Base-by-base conservation (phyloP, 345 rosid genomes). In the Pistacia atlantica region DNA sequence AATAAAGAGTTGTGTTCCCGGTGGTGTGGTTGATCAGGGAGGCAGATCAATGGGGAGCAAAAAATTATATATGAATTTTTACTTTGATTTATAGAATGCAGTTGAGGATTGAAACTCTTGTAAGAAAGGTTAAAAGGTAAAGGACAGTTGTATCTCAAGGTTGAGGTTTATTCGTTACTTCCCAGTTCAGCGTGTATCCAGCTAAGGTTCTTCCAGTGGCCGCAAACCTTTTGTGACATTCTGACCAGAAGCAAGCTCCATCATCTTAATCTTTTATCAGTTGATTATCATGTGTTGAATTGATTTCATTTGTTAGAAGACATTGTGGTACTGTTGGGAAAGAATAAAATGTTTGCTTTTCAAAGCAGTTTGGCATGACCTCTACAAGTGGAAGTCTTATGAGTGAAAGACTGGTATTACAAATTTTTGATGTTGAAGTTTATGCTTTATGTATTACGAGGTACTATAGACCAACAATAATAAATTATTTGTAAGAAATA, bases 61-160 rank as follows among this genome's bases (percentile, higher is more conserved):
- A 33, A 16, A 64, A 17, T 64, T 64, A 2, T 31, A 35, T 64
- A 17, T 64, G 48, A 37, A 37, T n/a, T 35, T 64, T 8, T 64
- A 4, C 48, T 5, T 64, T 14, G 48, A 64, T 42, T 64, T 35
- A 17, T 6, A 17, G 20, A 35, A 33, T 37, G 20, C 17, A 35
- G 46, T 64, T 64, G 49, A 64, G 8, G 49, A 64, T 64, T 35
- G 48, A 64, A 31, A 42, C 67, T 64, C 11, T 63, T 63, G 20
- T 35, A 5, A 13, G 48, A 13, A 14, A 14, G 54, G 45, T 31
- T 37, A 38, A 16, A 18, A 42, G 31, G 48, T 66, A 20, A 17
- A 11, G 14, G n/a, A 37, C 22, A 45, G 5, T 45, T 66, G 52
- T 49, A 66, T 6, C 11, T 42, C 25, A 45, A 42, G 69, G 69